These are phyloP conservation scores for Tillandsia leiboldiana DNA, from an alignment of 176 grass and related monocot genomes.

Conservation along the genomic window DNA sequence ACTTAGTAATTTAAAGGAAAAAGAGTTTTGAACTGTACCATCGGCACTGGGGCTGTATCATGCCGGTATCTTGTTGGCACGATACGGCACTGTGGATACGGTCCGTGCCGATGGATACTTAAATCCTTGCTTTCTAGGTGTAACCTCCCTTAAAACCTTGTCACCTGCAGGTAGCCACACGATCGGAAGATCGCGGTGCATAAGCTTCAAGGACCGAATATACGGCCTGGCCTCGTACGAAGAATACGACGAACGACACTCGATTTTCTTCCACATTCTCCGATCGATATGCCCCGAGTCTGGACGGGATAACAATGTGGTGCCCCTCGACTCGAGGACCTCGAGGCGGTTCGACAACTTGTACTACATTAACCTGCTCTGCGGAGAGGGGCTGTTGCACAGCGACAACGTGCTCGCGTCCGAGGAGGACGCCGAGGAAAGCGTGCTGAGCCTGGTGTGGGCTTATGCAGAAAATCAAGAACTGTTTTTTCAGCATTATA, in stretches of 20 bases:
- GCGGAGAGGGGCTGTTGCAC: constrained; percentile 24
- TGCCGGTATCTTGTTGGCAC: too few species aligned
- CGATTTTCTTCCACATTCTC: constrained; percentile 22
- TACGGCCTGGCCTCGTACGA: constrained; percentile 23
- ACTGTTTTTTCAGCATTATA: constrained; percentile 33
- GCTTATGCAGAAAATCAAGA: constrained; percentile 32
- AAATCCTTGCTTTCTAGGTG: too few species aligned
- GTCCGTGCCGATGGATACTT: too few species aligned
- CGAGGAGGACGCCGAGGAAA: constrained; percentile 8
- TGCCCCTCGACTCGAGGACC: constrained; percentile 33
- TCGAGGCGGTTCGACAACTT: constrained; percentile 34
- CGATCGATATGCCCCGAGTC: constrained; percentile 25
- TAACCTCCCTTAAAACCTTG: neutral
- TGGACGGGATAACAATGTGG: constrained; percentile 10
- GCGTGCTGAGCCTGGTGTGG: constrained; percentile 22
- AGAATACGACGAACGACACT: constrained; percentile 7
- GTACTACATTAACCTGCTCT: constrained; percentile 36
- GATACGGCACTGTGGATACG: too few species aligned
- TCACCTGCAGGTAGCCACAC: constrained; percentile 32
- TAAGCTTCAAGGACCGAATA: constrained; percentile 36
- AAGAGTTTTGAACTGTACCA: too few species aligned
- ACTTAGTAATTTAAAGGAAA: too few species aligned
- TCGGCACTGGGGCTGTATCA: too few species aligned
- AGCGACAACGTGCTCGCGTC: constrained; percentile 34
- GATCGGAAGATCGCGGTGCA: constrained; percentile 42